phyloP scores from a whole-genome alignment of 768 basidiomycete species.

The Mycena rebaudengoi region DNA sequence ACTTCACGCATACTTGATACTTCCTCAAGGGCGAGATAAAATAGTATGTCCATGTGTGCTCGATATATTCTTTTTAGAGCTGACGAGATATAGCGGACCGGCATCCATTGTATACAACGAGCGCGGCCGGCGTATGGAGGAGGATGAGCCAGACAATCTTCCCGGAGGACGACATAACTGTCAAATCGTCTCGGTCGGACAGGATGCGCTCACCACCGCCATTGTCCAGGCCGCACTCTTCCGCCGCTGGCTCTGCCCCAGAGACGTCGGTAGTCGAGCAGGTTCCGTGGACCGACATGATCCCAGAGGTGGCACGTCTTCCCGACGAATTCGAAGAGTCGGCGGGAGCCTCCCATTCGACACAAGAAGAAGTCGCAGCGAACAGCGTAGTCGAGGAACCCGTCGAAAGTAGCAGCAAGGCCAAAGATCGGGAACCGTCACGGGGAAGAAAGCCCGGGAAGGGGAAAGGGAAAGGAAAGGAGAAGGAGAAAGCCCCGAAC shows the following conservation, averaged over 20 bases:
- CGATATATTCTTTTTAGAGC: too few relatives aligned
- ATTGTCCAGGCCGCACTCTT: conserved; percentile 55
- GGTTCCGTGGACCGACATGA: not conserved
- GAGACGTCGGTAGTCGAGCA: not conserved
- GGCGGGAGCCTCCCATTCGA: not conserved
- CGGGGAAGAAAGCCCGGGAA: conserved; percentile 28
- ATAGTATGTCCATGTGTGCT: conserved; percentile 79
- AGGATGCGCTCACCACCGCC: conserved; percentile 52
- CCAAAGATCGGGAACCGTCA: conserved; percentile 26
- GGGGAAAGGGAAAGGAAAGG: conserved; percentile 32
- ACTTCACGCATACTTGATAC: conserved; percentile 1
- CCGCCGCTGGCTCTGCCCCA: conserved; percentile 24
- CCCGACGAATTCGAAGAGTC: conserved; percentile 21
- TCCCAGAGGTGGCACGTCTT: conserved; percentile 27
- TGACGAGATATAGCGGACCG: conserved; percentile 75
- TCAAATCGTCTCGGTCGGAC: conserved; percentile 50
- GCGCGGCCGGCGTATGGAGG: conserved; percentile 75
- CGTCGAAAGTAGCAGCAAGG: conserved; percentile 17
- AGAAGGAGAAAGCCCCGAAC: conserved; percentile 38
- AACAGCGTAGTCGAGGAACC: too few relatives aligned
- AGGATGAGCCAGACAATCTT: conserved; percentile 73
- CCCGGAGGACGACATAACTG: conserved; percentile 69
- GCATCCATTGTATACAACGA: conserved; percentile 86
- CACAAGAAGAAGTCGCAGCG: conserved; percentile 25
- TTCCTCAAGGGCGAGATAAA: conserved; percentile 78